phyloP scores from a whole-genome alignment of 345 rosid genomes.

The Brassica nigra region DNA sequence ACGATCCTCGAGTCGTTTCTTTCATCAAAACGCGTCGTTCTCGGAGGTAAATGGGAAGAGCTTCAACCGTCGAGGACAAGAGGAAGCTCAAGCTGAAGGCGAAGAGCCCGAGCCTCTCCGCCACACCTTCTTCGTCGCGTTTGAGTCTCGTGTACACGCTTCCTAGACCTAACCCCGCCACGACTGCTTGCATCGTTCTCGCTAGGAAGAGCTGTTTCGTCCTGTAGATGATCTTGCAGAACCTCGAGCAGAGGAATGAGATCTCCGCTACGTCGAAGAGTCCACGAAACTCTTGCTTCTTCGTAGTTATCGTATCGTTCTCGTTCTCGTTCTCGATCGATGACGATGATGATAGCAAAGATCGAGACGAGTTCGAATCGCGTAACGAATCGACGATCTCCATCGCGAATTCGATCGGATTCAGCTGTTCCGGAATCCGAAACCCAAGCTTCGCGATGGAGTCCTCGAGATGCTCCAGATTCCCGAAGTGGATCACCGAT shows the following conservation, averaged over 20 bases:
- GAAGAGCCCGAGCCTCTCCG: slow-evolving; percentile 75
- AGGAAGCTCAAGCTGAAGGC: slow-evolving; percentile 91
- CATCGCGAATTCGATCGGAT: slow-evolving; percentile 81
- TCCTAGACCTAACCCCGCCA: slow-evolving; percentile 76
- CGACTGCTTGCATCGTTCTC: slow-evolving; percentile 84
- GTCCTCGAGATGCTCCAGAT: slow-evolving; percentile 63
- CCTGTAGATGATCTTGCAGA: slow-evolving; percentile 80
- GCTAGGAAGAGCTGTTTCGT: slow-evolving; percentile 80
- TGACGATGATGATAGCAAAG: neutral
- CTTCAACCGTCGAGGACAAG: slow-evolving; percentile 89
- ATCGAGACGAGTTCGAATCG: slow-evolving; percentile 30
- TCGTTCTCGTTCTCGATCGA: slow-evolving; percentile 29
- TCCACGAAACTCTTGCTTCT: slow-evolving; percentile 6
- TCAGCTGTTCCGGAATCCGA: slow-evolving; percentile 67
- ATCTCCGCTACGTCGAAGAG: slow-evolving; percentile 54
- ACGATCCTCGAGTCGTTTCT: slow-evolving; percentile 81
- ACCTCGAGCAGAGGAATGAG: slow-evolving; percentile 65
- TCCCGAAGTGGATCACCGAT: slow-evolving; percentile 58
- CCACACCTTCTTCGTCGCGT: slow-evolving; percentile 63
- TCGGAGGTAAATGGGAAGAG: slow-evolving; percentile 84
- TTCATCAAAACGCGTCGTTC: slow-evolving; percentile 87
- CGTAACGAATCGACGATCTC: slow-evolving; percentile 63
- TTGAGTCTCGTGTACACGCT: slow-evolving; percentile 67
- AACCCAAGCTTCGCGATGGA: slow-evolving; percentile 58
- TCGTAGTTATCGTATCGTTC: too few species aligned